A percentile compares a stretch with the other conserved stretches of the same genome.
Evolutionary conservation across 2,329 filamentous ascomycete species (phyloP).

Genomic region (Talaromyces sp.): DNA sequence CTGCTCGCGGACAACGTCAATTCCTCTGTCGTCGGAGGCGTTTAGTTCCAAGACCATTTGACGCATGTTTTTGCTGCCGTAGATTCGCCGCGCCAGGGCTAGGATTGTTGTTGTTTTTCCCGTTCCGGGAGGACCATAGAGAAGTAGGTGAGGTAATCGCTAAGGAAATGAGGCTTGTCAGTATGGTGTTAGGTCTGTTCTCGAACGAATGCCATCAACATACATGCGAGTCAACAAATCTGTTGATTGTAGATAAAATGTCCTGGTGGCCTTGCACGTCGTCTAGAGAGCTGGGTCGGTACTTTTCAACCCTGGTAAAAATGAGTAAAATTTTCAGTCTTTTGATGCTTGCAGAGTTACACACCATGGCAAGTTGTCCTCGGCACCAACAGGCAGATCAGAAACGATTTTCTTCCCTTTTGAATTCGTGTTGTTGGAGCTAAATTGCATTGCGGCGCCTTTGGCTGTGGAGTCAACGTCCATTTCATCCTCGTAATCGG

Average conservation of each 20-base stretch:
- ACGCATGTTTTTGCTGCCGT: constrained; percentile 84
- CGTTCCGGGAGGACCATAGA: constrained; percentile 94
- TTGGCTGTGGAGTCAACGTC: constrained; percentile 58
- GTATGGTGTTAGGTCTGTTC: not conserved
- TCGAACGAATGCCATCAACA: constrained; percentile 9
- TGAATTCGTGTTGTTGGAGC: constrained; percentile 61
- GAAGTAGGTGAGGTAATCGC: constrained; percentile 87
- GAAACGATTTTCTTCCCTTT: constrained; percentile 92
- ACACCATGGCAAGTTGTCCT: constrained; percentile 90
- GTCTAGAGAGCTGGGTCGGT: constrained; percentile 78
- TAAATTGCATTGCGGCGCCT: constrained; percentile 58
- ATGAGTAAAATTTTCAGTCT: constrained; percentile 6
- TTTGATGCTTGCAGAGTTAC: not conserved
- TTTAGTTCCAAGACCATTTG: constrained; percentile 99
- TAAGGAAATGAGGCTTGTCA: constrained; percentile 21
- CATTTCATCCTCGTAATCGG: constrained; percentile 62
- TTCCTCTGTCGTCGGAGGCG: constrained; percentile 93
- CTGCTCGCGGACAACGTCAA: constrained; percentile 96
- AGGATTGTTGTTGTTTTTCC: constrained; percentile 97
- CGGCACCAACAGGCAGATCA: constrained; percentile 87
- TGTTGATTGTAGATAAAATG: constrained; percentile 95
- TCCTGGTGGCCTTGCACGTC: constrained; percentile 97
- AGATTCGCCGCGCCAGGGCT: constrained; percentile 87
- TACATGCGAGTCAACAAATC: constrained; percentile 88
- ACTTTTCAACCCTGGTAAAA: constrained; percentile 80